Conservation (phyloP, 2,329 filamentous ascomycete genomes). For the Fusarium sp. region DNA sequence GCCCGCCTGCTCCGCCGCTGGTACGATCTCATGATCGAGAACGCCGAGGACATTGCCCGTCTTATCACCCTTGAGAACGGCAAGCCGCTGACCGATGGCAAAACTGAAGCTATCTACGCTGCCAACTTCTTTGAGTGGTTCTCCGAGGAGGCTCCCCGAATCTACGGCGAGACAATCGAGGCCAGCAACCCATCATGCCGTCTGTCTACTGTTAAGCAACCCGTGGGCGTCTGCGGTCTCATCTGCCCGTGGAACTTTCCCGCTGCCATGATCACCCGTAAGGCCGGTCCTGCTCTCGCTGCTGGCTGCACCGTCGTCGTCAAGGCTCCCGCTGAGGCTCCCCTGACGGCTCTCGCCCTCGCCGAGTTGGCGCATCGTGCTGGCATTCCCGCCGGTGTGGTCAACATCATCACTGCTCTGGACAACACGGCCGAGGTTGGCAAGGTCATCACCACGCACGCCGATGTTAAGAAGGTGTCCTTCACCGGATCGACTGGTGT, state of each 20-base stretch:
- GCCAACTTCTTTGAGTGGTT: slow-evolving; percentile 75
- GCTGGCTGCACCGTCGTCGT: slow-evolving; percentile 83
- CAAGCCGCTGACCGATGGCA: slow-evolving; percentile 73
- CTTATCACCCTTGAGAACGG: slow-evolving; percentile 80
- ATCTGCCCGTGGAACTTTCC: slow-evolving; percentile 69
- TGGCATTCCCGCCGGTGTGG: slow-evolving; percentile 86
- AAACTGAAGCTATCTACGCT: slow-evolving; percentile 68
- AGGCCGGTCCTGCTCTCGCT: slow-evolving; percentile 67
- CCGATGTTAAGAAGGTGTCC: slow-evolving; percentile 73
- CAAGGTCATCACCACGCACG: slow-evolving; percentile 58
- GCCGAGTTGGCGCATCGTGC: slow-evolving; percentile 86
- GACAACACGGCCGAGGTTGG: slow-evolving; percentile 84
- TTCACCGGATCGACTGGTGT: slow-evolving; percentile 73
- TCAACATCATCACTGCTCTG: slow-evolving; percentile 85
- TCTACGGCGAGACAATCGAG: slow-evolving; percentile 60
- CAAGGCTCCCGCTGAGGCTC: slow-evolving; percentile 90
- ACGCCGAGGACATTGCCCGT: slow-evolving; percentile 73
- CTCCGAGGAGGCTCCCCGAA: slow-evolving; percentile 70
- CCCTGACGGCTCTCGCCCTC: slow-evolving; percentile 86
- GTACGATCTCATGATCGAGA: slow-evolving; percentile 75
- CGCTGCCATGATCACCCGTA: slow-evolving; percentile 63
- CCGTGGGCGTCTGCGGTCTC: slow-evolving; percentile 51
- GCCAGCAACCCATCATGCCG: slow-evolving; percentile 71
- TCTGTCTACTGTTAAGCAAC: slow-evolving; percentile 49
- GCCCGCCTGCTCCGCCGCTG: slow-evolving; percentile 71